These are phyloP conservation scores for Galerina marginata DNA, from an alignment of 768 basidiomycete species.

Conservation along the genomic window DNA sequence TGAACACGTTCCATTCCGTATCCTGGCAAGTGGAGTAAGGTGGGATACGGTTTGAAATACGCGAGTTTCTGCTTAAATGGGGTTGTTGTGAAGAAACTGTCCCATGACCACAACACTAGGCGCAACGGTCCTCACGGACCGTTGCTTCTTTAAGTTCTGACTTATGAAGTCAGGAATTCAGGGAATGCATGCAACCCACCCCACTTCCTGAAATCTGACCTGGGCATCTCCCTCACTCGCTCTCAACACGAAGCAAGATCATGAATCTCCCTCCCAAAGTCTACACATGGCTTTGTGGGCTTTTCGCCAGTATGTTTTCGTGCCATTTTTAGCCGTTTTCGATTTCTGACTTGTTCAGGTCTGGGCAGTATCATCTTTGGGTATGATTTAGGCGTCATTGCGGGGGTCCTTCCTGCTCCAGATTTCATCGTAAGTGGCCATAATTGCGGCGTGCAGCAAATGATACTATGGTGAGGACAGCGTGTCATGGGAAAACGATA, in stretches of 20 bases:
- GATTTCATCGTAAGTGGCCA: slow-evolving; percentile 37
- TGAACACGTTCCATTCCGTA: no score
- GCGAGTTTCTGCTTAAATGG: no score
- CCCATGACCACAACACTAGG: no score
- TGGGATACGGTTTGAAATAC: no score
- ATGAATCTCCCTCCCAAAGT: slow-evolving; percentile 51
- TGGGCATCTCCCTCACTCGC: background rate
- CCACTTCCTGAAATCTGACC: background rate
- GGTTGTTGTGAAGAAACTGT: no score
- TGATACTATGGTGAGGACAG: slow-evolving; percentile 15
- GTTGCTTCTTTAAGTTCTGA: no score
- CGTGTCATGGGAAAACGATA: slow-evolving; percentile 41
- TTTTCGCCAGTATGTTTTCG: slow-evolving; percentile 48
- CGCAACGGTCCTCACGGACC: no score
- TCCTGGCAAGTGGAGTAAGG: no score
- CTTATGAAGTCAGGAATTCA: no score
- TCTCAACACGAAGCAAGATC: background rate
- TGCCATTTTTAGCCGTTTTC: background rate
- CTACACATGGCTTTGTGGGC: slow-evolving; percentile 58
- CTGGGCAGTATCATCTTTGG: slow-evolving; percentile 52
- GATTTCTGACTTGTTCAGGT: slow-evolving; percentile 25
- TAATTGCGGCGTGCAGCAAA: background rate
- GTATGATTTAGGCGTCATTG: slow-evolving; percentile 58
- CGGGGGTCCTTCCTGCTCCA: slow-evolving; percentile 45
- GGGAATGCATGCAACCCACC: no score